Base-by-base conservation (phyloP, 306 rosid genomes). In the Crotalaria pallida region DNA sequence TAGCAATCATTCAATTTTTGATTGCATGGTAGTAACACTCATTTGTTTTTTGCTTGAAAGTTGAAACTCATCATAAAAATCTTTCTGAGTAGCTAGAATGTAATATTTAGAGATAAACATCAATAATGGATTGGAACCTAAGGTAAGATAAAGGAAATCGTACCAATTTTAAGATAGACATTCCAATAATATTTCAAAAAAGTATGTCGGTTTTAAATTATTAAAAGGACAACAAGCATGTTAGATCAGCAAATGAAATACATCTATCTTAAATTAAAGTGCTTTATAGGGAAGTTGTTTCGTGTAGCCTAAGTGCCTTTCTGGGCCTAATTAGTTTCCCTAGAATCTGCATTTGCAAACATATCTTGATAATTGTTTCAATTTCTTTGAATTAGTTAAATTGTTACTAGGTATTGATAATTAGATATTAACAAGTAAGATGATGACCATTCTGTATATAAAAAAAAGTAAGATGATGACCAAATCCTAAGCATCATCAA, bases 321-420 rank as follows among this genome's bases (percentile, higher is more conserved):
- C 63, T 43, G 45, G 38, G 59, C 67, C 79, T 55, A 65, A 74
- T 29, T 52, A 64, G 4, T 33, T 65, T 52, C 19, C 38, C 23
- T 10, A 36, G 22, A 34, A 61, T 49, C 7, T 23, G 63, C 21
- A 68, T 59, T 68, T 58, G 69, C 70, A 55, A 38, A 26, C 18
- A 76, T 22, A 38, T 59, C 71, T 24, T 40, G 55, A 48, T 47
- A 33, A 16, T n/a, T 58, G 7, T 41, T 67, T 47, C 17, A 23
- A 17, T 58, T 75, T 49, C 55, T 48, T 58, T 67, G 34, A 40
- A 53, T 76, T 29, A 48, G 69, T 67, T 68, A 58, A 4, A 58
- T 67, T 66, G 33, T 31, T 74, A 52, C 60, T 57, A 48, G 58
- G 74, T 63, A 49, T 47, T 56, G 27, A 22, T 29, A 0, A 3